Percentiles rank a stretch among this genome's conserved stretches.
Evolutionary conservation across 768 basidiomycete species (phyloP).

Genomic region (Termitomyces sp.): DNA sequence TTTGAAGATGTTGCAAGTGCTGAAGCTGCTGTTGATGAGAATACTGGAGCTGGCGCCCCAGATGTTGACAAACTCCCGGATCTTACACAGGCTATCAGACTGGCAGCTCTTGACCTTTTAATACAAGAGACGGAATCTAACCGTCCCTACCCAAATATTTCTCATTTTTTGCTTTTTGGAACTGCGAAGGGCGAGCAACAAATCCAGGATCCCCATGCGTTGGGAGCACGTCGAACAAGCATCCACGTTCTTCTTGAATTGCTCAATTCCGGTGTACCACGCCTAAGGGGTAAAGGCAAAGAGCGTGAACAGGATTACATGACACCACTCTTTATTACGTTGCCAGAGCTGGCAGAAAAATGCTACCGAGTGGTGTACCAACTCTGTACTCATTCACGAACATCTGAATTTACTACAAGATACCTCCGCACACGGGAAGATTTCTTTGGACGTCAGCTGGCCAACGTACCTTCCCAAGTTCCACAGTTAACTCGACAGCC

Average conservation of each 20-base stretch:
- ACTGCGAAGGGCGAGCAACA: conserved; percentile 51
- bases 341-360: conserved; percentile 80
- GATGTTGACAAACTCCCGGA: conserved; percentile 40
- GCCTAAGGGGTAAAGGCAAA: conserved; percentile 40
- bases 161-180: conserved; percentile 85
- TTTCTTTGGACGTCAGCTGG: conserved; percentile 86
- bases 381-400: conserved; percentile 81
- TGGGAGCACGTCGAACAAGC: conserved; percentile 64
- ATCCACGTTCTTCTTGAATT: conserved; percentile 80
- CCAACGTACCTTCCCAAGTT: conserved; percentile 61
- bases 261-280: conserved; percentile 67
- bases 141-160: conserved; percentile 72
- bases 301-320: conserved; percentile 25
- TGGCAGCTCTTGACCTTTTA: conserved; percentile 78
- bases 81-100: conserved; percentile 64
- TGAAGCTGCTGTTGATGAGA: conserved; percentile 55
- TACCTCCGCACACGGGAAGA: conserved; percentile 86
- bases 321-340: conserved; percentile 53
- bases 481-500: conserved; percentile 47
- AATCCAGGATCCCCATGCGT: conserved; percentile 75
- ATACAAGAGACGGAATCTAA: conserved; percentile 66
- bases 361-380: conserved; percentile 82
- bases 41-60: conserved; percentile 72
- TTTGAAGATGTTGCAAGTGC: conserved; percentile 54
- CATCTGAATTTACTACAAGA: conserved; percentile 75